Evolutionary conservation across 495 filamentous ascomycete genomes (phyloP).

Genomic region (Terfezia claveryi): DNA sequence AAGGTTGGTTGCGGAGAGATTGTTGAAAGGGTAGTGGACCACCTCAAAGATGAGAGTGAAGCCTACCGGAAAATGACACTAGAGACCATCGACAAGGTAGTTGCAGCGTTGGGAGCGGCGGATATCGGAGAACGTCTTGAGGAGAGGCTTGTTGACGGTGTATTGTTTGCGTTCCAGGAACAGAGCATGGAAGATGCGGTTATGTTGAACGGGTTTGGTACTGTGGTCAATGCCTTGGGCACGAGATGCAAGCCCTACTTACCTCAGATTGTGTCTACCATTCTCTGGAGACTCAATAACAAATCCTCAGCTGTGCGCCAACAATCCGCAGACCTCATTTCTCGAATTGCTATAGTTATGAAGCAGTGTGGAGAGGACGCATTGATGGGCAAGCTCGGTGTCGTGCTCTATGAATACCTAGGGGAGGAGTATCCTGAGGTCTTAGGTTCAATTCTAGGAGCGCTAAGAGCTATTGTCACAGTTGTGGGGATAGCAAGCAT

Average conservation of each 20-base stretch:
- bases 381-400: slow-evolving; percentile 83
- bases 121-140: slow-evolving; percentile 85
- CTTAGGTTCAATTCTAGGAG: slow-evolving; percentile 86
- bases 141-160: slow-evolving; percentile 82
- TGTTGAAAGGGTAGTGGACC: slow-evolving; percentile 73
- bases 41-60: slow-evolving; percentile 95
- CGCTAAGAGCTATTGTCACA: slow-evolving; percentile 86
- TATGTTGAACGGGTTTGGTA: slow-evolving; percentile 96
- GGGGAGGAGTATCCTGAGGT: slow-evolving; percentile 99
- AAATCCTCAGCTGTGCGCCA: slow-evolving; percentile 89
- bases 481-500: slow-evolving; percentile 96
- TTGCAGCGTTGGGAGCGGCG: slow-evolving; percentile 76
- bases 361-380: slow-evolving; percentile 93
- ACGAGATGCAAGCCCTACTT: slow-evolving; percentile 90
- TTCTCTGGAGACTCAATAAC: slow-evolving; percentile 96
- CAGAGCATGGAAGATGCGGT: slow-evolving; percentile 92
- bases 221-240: slow-evolving; percentile 86
- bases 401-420: slow-evolving; percentile 95
- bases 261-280: slow-evolving; percentile 85
- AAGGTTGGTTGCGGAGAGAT: slow-evolving; percentile 95
- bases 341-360: slow-evolving; percentile 94
- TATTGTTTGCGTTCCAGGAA: slow-evolving; percentile 94
- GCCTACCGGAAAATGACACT: slow-evolving; percentile 98
- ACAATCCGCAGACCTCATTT: slow-evolving; percentile 90
- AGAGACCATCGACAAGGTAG: slow-evolving; percentile 88